Evolutionary conservation across 2,329 filamentous ascomycete species (phyloP).

Genomic region (Aureobasidium namibiae): DNA sequence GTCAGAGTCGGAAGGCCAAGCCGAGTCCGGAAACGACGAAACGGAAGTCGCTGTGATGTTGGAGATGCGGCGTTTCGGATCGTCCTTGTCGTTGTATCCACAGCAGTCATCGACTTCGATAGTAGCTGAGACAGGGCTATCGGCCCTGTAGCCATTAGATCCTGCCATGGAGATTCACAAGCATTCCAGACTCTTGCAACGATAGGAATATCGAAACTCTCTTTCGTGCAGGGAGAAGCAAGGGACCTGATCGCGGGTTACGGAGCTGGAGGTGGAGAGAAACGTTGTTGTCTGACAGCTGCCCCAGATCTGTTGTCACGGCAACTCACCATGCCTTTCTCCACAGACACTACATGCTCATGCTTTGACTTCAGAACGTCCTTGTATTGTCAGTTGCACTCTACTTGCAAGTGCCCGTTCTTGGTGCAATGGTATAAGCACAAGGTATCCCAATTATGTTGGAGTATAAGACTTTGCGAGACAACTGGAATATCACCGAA

Average conservation of each 20-base stretch:
- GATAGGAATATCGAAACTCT: not conserved
- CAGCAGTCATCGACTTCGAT: not conserved
- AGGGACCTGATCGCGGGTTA: not conserved
- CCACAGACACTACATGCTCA: not conserved
- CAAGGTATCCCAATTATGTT: not conserved
- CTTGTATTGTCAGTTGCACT: not conserved
- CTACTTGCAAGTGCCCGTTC: not conserved
- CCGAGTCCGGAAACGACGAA: constrained; percentile 26
- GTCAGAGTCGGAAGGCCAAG: constrained; percentile 20
- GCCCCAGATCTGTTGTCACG: not conserved
- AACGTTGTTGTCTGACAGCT: not conserved
- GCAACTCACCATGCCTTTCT: not conserved
- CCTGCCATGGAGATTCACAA: not conserved
- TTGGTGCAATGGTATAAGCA: not conserved
- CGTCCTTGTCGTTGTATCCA: not conserved
- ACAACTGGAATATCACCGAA: too few species aligned
- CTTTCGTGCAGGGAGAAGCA: not conserved
- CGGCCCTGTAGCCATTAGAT: not conserved
- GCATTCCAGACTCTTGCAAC: not conserved
- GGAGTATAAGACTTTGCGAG: too few species aligned
- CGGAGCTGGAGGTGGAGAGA: constrained; percentile 3
- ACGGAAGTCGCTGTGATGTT: constrained; percentile 23
- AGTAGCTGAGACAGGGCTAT: not conserved
- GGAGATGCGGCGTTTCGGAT: constrained; percentile 18
- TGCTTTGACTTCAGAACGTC: not conserved